A percentile compares a stretch with the other conserved stretches of the same genome.
Conservation (phyloP, 306 rosid species). For the Aeschynomene evenia region DNA sequence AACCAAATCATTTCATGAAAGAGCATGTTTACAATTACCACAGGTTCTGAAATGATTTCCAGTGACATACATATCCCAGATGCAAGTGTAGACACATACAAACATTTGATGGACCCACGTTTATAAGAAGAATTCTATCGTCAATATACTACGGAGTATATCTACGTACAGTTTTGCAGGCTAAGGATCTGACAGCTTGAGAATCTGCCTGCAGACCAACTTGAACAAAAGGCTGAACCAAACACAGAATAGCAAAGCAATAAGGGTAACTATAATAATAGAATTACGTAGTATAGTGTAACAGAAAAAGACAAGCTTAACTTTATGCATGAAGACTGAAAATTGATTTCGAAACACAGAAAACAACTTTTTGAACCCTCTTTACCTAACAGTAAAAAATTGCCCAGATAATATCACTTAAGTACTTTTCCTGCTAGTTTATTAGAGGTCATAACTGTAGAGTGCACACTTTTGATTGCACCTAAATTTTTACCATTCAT, state of each 20-base stretch:
- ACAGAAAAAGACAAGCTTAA: neutral
- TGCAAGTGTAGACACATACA: neutral
- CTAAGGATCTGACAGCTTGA: slow-evolving; percentile 69
- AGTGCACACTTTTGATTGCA: neutral
- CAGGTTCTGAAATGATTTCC: neutral
- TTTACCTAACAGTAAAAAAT: neutral
- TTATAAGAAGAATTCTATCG: neutral
- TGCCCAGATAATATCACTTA: neutral
- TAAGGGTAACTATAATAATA: slow-evolving; percentile 24
- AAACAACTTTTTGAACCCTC: slow-evolving; percentile 6
- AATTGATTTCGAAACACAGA: slow-evolving; percentile 5
- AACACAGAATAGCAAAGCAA: slow-evolving; percentile 23
- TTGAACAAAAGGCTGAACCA: slow-evolving; percentile 74
- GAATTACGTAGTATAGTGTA: neutral
- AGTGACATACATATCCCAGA: neutral
- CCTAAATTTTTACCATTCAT: neutral
- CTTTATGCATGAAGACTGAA: slow-evolving; percentile 6
- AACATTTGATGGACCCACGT: neutral
- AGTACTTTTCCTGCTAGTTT: slow-evolving; percentile 5
- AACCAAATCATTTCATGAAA: neutral
- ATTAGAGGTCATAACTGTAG: neutral
- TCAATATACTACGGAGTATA: neutral
- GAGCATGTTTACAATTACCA: neutral
- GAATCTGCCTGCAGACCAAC: slow-evolving; percentile 87
- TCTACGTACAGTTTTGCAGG: slow-evolving; percentile 77